Percentiles rank a stretch among this genome's conserved stretches.
Evolutionary conservation across 2,329 filamentous ascomycete genomes (phyloP).

Genomic region (Colletotrichum truncatum): DNA sequence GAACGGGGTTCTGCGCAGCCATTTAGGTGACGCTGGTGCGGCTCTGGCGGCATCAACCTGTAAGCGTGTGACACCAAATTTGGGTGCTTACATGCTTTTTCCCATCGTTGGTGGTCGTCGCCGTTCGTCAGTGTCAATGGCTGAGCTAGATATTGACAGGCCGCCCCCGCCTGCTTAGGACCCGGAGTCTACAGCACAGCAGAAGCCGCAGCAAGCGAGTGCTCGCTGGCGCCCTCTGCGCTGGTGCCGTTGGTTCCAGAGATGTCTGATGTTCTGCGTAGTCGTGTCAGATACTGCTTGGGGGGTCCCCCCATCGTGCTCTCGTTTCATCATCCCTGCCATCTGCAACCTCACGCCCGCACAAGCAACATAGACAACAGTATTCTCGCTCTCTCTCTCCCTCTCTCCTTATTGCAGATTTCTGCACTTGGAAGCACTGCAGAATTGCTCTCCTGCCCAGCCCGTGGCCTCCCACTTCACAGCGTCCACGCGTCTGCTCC

Average conservation of each 20-base stretch:
- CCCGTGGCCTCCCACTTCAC: background rate
- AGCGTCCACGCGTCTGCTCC: constrained; percentile 24
- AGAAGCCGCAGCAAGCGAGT: too few relatives aligned
- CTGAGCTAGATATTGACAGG: background rate
- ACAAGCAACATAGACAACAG: background rate
- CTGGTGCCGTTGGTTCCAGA: constrained; percentile 26
- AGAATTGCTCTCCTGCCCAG: background rate
- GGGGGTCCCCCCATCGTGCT: background rate
- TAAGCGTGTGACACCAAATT: background rate
- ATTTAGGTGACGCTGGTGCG: background rate
- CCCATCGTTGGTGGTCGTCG: background rate
- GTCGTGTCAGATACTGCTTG: constrained; percentile 22
- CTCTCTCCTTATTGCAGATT: background rate
- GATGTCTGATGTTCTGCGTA: constrained; percentile 30
- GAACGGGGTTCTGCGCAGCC: background rate
- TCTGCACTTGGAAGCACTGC: background rate
- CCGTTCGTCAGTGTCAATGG: background rate
- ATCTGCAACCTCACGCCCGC: background rate
- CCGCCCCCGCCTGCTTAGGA: too few relatives aligned
- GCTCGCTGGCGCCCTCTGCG: background rate
- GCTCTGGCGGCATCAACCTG: constrained; percentile 14
- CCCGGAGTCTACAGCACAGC: background rate
- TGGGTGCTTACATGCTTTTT: background rate
- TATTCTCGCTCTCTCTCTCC: too few relatives aligned
- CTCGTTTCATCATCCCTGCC: constrained; percentile 25